These are phyloP conservation scores for Botrytis deweyae DNA, from an alignment of 2,329 filamentous ascomycete species.

Conservation along the genomic window DNA sequence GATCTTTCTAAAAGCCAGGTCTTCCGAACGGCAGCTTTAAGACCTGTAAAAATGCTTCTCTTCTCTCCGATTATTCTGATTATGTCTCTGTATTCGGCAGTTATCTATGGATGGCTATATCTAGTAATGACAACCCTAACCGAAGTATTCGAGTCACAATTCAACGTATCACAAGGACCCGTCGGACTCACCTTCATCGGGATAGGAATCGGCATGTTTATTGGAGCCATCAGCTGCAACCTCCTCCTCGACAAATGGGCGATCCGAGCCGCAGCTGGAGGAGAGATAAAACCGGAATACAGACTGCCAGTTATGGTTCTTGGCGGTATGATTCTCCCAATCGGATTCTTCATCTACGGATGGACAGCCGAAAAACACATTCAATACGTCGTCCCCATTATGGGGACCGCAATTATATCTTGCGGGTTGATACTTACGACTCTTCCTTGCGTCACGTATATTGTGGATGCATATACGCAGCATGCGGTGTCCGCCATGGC, in stretches of 20 bases:
- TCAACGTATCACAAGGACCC: constrained; percentile 40
- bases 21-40: constrained; percentile 38
- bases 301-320: constrained; percentile 43
- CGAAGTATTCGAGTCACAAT: constrained; percentile 40
- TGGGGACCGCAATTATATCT: neutral
- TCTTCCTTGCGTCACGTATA: constrained; percentile 35
- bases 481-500: constrained; percentile 40
- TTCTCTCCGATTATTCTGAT: constrained; percentile 38
- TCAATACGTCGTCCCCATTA: constrained; percentile 44
- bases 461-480: constrained; percentile 39
- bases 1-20: constrained; percentile 9
- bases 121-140: constrained; percentile 43
- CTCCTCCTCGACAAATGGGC: constrained; percentile 39
- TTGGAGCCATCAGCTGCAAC: constrained; percentile 29
- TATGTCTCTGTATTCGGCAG: constrained; percentile 38
- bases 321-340: constrained; percentile 41
- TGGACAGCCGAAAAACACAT: constrained; percentile 44
- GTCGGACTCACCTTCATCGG: constrained; percentile 43
- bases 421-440: neutral
- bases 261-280: neutral
- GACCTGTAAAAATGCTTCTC: constrained; percentile 41
- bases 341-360: constrained; percentile 48
- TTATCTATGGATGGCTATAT: constrained; percentile 41
- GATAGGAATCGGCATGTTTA: constrained; percentile 38
- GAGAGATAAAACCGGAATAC: constrained; percentile 40